These are phyloP conservation scores for Agarophyton chilense DNA, from an alignment of 23 red algal species.

Conservation along the genomic window DNA sequence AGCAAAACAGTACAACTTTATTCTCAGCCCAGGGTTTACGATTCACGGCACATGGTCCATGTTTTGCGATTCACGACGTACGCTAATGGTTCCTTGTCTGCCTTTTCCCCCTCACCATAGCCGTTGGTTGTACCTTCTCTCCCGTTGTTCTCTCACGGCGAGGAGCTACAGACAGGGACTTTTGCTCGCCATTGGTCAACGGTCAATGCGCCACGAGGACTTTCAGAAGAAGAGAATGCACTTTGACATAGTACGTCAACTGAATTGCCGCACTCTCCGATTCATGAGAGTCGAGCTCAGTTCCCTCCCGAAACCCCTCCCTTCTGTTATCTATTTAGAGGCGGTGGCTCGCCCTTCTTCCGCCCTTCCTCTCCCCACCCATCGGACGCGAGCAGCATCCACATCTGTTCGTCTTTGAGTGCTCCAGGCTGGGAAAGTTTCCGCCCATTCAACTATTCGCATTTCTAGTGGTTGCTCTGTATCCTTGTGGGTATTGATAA, in stretches of 20 bases:
- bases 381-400: not conserved
- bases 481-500: not conserved
- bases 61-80: conserved; percentile 5
- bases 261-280: not conserved
- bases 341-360: not conserved
- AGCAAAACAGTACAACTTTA: too few relatives aligned
- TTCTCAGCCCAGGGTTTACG: too few relatives aligned
- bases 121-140: not conserved
- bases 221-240: not conserved
- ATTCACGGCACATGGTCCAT: too few relatives aligned
- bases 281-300: not conserved
- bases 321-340: not conserved
- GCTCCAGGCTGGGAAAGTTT: not conserved
- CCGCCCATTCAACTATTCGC: not conserved
- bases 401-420: too few relatives aligned
- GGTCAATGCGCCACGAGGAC: not conserved
- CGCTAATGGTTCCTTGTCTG: not conserved
- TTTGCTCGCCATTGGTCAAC: not conserved
- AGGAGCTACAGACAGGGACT: not conserved
- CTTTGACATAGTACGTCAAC: not conserved
- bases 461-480: not conserved
- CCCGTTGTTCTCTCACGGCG: not conserved
- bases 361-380: not conserved
- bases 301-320: too few relatives aligned
- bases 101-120: not conserved